Evolutionary conservation across 108 stramenopile genomes (phyloP), one percentile per base, ranked within the genome.

Genomic region (Seminavis robusta): DNA sequence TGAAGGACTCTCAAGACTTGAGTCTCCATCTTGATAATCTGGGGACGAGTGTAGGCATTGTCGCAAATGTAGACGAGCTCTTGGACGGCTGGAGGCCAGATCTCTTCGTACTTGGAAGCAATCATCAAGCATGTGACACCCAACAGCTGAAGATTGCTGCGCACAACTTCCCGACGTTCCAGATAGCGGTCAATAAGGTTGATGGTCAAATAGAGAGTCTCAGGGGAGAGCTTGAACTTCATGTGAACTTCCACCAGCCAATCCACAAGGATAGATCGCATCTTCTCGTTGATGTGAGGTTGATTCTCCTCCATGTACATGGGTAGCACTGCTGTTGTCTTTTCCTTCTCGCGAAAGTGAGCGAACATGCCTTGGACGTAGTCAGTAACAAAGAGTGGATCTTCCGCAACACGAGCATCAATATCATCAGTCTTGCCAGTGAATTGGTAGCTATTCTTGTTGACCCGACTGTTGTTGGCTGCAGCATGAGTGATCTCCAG

Each of bases 351-450:
- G 42, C 94, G 84, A 74, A 94, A 97, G 69, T 95, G 93, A 11
- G 69, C 66, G 78, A 97, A 99, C 88, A 98, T 96, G 42, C 94
- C 94, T 43, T 92, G 79, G 11, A 96, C 97, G 59, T 97, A 98
- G 58, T 86, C 88, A 33, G 95, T 90, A 5, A 83, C 95, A 54
- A 90, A 91, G 4, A 94, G 88, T 15, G 98, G 97, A 83, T 98
- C 95, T 9, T 86, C 71, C 10, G 83, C 74, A 76, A 97, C 96
- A 26, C 94, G 86, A 53, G 78, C 86, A 67, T 99, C 98, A 67
- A 98, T 97, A 50, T 98, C 84, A 56, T 95, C 92, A 11, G 88
- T 71, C 33, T 69, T 79, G 43, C 84, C 84, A 47, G 71, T 76
- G 61, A 82, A 80, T 54, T 92, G 90, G 58, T 92, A 92, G 47